phyloP scores from a whole-genome alignment of 2,329 filamentous ascomycete genomes.

The Tolypocladium tundrense region DNA sequence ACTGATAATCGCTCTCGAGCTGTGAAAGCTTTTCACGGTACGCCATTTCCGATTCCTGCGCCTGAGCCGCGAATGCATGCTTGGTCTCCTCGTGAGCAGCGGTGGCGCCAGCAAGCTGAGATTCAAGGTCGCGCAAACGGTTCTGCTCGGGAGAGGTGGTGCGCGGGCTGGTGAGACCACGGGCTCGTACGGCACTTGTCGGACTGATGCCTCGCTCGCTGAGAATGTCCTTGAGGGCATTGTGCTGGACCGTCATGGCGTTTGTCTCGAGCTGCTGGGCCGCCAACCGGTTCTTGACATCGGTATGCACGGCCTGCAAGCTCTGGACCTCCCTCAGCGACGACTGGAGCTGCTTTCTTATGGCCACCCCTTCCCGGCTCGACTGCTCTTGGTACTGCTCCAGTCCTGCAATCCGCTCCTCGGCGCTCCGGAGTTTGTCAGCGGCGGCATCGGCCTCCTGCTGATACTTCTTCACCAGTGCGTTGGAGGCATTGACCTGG shows the following conservation, averaged over 20 bases:
- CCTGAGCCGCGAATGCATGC: slow-evolving; percentile 62
- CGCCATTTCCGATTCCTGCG: slow-evolving; percentile 76
- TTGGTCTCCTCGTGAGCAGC: slow-evolving; percentile 83
- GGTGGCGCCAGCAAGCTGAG: slow-evolving; percentile 67
- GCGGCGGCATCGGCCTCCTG: slow-evolving; percentile 76
- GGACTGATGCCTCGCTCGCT: slow-evolving; percentile 80
- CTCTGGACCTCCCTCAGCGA: slow-evolving; percentile 74
- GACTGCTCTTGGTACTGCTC: slow-evolving; percentile 97
- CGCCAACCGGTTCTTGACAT: slow-evolving; percentile 73
- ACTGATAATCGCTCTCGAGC: slow-evolving; percentile 94
- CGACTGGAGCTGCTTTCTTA: slow-evolving; percentile 81
- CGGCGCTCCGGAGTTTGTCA: slow-evolving; percentile 81
- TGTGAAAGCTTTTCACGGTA: slow-evolving; percentile 91
- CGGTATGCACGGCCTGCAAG: slow-evolving; percentile 70
- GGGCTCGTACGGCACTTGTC: slow-evolving; percentile 59
- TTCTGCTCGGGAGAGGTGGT: slow-evolving; percentile 71
- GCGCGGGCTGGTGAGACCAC: slow-evolving; percentile 58
- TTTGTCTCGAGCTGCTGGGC: slow-evolving; percentile 89
- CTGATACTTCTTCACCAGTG: slow-evolving; percentile 78
- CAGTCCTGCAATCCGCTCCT: slow-evolving; percentile 91
- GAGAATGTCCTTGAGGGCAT: slow-evolving; percentile 85
- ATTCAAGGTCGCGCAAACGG: slow-evolving; percentile 75
- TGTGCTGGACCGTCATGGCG: slow-evolving; percentile 83
- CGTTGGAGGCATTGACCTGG: slow-evolving; percentile 69
- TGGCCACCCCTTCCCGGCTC: slow-evolving; percentile 81